Percentiles rank a stretch among this genome's conserved stretches.
phyloP scores from a whole-genome alignment of 176 grass and related monocot genomes.

The Areca catechu region DNA sequence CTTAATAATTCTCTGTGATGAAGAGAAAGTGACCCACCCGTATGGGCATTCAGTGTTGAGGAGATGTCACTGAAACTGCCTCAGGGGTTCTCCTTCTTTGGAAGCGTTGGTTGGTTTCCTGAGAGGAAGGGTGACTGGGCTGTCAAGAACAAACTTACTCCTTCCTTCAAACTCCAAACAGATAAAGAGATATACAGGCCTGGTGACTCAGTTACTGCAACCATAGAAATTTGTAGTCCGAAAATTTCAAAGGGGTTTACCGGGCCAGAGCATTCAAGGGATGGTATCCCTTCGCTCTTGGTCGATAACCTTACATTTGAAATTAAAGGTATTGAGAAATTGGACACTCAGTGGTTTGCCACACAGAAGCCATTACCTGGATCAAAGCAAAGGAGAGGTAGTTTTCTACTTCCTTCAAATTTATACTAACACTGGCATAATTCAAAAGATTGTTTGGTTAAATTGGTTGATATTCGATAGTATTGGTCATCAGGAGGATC shows the following conservation, averaged over 20 bases:
- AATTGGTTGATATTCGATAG: no score
- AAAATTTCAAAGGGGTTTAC: slow-evolving; percentile 28
- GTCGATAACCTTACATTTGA: slow-evolving; percentile 67
- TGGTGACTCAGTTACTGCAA: slow-evolving; percentile 56
- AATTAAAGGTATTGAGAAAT: slow-evolving; percentile 83
- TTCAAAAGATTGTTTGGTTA: no score
- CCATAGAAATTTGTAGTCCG: slow-evolving; percentile 52
- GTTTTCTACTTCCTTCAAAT: not conserved
- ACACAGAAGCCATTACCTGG: slow-evolving; percentile 57
- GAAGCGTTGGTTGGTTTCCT: slow-evolving; percentile 57
- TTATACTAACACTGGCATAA: no score
- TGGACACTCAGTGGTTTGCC: slow-evolving; percentile 86
- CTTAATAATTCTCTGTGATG: no score
- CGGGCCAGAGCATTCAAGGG: not conserved
- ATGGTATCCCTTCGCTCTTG: slow-evolving; percentile 43
- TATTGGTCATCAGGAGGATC: no score
- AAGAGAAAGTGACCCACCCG: not conserved
- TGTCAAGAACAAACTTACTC: slow-evolving; percentile 40
- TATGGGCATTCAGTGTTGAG: slow-evolving; percentile 14
- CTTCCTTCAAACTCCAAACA: slow-evolving; percentile 63
- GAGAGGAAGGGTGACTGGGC: slow-evolving; percentile 33
- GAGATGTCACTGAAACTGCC: slow-evolving; percentile 56
- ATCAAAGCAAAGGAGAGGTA: slow-evolving; percentile 82
- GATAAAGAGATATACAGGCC: slow-evolving; percentile 85
- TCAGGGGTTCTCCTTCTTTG: slow-evolving; percentile 73